phyloP scores from a whole-genome alignment of 441 rosid genomes.

The Dalechampia spathulata region DNA sequence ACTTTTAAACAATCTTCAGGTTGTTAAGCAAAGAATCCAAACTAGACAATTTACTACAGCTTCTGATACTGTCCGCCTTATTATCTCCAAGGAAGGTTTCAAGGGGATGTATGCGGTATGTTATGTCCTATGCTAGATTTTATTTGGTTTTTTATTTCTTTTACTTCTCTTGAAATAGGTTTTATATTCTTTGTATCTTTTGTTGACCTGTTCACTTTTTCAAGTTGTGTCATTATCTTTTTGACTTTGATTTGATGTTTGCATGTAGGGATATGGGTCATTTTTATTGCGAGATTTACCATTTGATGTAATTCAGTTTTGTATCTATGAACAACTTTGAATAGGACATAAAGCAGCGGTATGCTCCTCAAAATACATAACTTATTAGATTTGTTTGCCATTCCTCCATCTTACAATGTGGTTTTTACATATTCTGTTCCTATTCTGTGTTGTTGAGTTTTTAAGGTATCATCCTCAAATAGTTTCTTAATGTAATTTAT shows the following conservation, averaged over 20 bases:
- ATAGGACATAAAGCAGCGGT: slow-evolving; percentile 79
- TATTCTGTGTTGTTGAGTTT: not conserved
- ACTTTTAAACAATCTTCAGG: slow-evolving; percentile 38
- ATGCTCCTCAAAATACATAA: slow-evolving; percentile 25
- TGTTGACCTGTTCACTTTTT: slow-evolving; percentile 1
- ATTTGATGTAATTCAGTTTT: slow-evolving; percentile 95
- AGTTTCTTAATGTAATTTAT: too few species aligned
- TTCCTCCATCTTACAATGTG: not conserved
- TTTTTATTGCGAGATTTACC: slow-evolving; percentile 88
- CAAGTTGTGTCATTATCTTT: not conserved
- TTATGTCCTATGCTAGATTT: not conserved
- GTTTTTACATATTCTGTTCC: not conserved
- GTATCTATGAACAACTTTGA: slow-evolving; percentile 92
- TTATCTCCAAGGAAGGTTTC: slow-evolving; percentile 35
- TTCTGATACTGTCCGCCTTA: slow-evolving; percentile 38
- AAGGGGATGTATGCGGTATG: slow-evolving; percentile 64
- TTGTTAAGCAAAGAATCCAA: slow-evolving; percentile 58
- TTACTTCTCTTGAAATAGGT: not conserved
- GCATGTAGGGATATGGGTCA: slow-evolving; percentile 81
- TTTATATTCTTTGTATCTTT: not conserved
- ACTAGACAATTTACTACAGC: slow-evolving; percentile 47
- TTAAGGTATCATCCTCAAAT: not conserved
- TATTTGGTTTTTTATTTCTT: not conserved
- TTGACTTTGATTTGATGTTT: slow-evolving; percentile 7
- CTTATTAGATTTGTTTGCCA: not conserved